Percentiles rank a stretch among this genome's conserved stretches.
These are phyloP conservation scores for Thalassiosira sp. DNA, from an alignment of 352 stramenopile species.

Conservation along the genomic window DNA sequence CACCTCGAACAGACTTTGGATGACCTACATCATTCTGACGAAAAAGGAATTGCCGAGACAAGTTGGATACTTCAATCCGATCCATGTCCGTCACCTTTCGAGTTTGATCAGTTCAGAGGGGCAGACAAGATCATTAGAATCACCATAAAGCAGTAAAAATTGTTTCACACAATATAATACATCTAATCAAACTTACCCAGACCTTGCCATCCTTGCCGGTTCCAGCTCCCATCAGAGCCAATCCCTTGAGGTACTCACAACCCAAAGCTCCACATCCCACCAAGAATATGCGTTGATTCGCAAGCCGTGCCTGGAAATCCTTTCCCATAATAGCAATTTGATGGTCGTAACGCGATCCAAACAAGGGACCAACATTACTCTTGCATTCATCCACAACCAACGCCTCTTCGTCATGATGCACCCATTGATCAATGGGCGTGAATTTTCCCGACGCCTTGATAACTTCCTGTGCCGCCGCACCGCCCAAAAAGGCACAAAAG, in stretches of 20 bases:
- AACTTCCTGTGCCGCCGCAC: constrained; percentile 73
- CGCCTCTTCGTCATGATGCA: constrained; percentile 59
- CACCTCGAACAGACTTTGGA: constrained; percentile 90
- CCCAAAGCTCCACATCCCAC: constrained; percentile 95
- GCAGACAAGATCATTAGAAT: neutral
- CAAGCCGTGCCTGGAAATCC: constrained; percentile 83
- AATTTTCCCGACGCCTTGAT: constrained; percentile 98
- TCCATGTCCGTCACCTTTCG: constrained; percentile 94
- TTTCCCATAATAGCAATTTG: constrained; percentile 89
- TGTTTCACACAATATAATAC: neutral
- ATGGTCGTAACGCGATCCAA: constrained; percentile 90
- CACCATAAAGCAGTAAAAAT: neutral
- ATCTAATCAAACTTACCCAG: constrained; percentile 57
- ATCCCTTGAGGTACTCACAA: constrained; percentile 99
- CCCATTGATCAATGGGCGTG: constrained; percentile 89
- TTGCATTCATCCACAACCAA: constrained; percentile 54
- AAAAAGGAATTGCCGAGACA: constrained; percentile 98
- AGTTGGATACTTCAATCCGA: constrained; percentile 96
- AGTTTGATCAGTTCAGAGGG: neutral
- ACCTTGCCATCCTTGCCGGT: constrained; percentile 87
- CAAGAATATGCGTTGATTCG: constrained; percentile 90
- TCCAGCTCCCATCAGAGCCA: constrained; percentile 93
- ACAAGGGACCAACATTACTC: constrained; percentile 50
- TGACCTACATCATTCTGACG: constrained; percentile 93
- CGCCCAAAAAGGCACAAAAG: constrained; percentile 66